Percentiles rank a stretch among this genome's conserved stretches.
Conservation (phyloP, 2,329 filamentous ascomycete genomes). For the Talaromyces sp. region DNA sequence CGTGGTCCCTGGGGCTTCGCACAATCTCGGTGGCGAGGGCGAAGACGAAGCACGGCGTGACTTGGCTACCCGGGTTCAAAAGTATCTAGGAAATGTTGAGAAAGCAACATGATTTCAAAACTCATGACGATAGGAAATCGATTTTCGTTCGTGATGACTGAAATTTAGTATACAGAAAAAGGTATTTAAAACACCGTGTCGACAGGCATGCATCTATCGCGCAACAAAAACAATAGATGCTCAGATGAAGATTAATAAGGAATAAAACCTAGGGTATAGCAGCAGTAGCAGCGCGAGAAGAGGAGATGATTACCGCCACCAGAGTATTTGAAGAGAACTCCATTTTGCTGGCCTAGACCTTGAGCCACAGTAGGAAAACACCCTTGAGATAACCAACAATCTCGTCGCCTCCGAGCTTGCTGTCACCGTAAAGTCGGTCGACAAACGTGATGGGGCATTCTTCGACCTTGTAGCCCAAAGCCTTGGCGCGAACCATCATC, state of each 20-base stretch:
- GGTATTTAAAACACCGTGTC: not conserved
- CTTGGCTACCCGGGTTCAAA: slow-evolving; percentile 28
- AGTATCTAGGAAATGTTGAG: slow-evolving; percentile 26
- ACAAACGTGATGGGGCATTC: slow-evolving; percentile 97
- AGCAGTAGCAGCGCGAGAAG: not conserved
- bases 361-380: slow-evolving; percentile 69
- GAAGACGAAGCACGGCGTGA: slow-evolving; percentile 36
- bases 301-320: not conserved
- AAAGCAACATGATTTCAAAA: slow-evolving; percentile 8
- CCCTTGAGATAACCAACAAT: slow-evolving; percentile 95
- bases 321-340: not conserved
- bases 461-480: slow-evolving; percentile 86
- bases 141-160: not conserved
- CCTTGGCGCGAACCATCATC: slow-evolving; percentile 96
- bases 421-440: slow-evolving; percentile 90
- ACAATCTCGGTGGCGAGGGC: slow-evolving; percentile 44
- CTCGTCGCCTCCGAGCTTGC: slow-evolving; percentile 89
- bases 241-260: not conserved
- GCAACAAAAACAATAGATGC: not conserved
- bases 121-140: slow-evolving; percentile 10
- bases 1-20: slow-evolving; percentile 43
- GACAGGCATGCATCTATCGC: not conserved
- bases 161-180: slow-evolving; percentile 12
- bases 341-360: slow-evolving; percentile 50
- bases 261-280: not conserved